phyloP scores from a whole-genome alignment of 1,284 basidiomycete species.

The Cystobasidiaceae sp. region DNA sequence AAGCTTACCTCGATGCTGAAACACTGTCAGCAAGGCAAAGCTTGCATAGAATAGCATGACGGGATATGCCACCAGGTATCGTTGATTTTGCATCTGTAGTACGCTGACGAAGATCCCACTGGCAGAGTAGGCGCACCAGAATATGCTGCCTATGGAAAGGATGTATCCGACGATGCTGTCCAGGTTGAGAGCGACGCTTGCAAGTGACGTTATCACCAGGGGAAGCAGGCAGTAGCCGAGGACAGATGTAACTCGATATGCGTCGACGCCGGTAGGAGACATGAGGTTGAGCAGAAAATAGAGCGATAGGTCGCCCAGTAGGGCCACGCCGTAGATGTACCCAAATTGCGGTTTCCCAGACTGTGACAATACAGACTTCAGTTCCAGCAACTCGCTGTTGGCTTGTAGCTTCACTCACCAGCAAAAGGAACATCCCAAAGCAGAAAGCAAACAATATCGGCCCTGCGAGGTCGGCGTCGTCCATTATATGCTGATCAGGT shows the following conservation, averaged over 20 bases:
- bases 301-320: conserved; percentile 88
- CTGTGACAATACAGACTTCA: conserved; percentile 51
- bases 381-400: neutral
- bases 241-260: conserved; percentile 82
- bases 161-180: conserved; percentile 83
- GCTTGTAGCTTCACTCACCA: conserved; percentile 58
- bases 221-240: conserved; percentile 95
- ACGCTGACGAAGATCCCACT: conserved; percentile 91
- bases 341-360: conserved; percentile 98
- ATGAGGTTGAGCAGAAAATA: conserved; percentile 96
- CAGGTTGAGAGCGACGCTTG: conserved; percentile 80
- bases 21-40: conserved; percentile 33
- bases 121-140: conserved; percentile 93
- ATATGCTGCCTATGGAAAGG: conserved; percentile 69
- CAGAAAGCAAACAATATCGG: conserved; percentile 91
- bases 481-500: conserved; percentile 95
- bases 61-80: conserved; percentile 87
- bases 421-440: conserved; percentile 82
- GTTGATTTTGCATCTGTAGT: conserved; percentile 85
- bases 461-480: conserved; percentile 96
- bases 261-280: conserved; percentile 92
- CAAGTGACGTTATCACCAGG: conserved; percentile 88
- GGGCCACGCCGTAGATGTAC: conserved; percentile 96
- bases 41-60: conserved; percentile 70
- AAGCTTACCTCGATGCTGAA: conserved; percentile 23